These are phyloP conservation scores for Lunasporangiospora selenospora DNA, from an alignment of 192 early-diverging fungal species.

Conservation along the genomic window DNA sequence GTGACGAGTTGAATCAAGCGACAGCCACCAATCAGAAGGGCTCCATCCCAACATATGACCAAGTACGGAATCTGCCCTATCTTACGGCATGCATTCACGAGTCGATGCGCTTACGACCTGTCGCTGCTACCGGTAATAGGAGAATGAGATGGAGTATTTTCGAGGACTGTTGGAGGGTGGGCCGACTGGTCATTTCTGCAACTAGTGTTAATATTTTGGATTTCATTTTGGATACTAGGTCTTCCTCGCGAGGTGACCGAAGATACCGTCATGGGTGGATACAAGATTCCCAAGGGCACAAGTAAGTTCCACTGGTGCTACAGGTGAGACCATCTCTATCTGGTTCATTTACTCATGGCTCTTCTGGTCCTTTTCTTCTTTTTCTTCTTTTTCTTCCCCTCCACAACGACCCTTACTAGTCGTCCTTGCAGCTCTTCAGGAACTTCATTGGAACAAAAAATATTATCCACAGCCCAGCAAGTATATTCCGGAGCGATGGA, in stretches of 20 bases:
- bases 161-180: too few species aligned
- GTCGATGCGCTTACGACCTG: slow-evolving; percentile 56
- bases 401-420: too few species aligned
- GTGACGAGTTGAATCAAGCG: slow-evolving; percentile 32
- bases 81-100: slow-evolving; percentile 62
- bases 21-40: slow-evolving; percentile 13
- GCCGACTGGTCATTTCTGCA: too few species aligned
- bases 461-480: slow-evolving; percentile 19
- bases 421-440: slow-evolving; percentile 17
- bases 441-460: slow-evolving; percentile 19
- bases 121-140: slow-evolving; percentile 40
- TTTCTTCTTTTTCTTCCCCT: neutral
- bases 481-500: slow-evolving; percentile 33
- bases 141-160: too few species aligned
- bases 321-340: too few species aligned
- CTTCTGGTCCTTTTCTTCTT: too few species aligned
- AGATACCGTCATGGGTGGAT: slow-evolving; percentile 47
- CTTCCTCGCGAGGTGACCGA: slow-evolving; percentile 36
- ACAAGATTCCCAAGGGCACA: slow-evolving; percentile 52
- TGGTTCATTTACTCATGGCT: too few species aligned
- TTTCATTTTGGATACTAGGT: slow-evolving; percentile 2
- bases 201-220: neutral
- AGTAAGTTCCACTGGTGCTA: slow-evolving; percentile 18
- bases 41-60: slow-evolving; percentile 41
- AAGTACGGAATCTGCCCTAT: slow-evolving; percentile 55